Base-by-base conservation (phyloP, 2,329 filamentous ascomycete genomes). In the Helicocarpus griseus region DNA sequence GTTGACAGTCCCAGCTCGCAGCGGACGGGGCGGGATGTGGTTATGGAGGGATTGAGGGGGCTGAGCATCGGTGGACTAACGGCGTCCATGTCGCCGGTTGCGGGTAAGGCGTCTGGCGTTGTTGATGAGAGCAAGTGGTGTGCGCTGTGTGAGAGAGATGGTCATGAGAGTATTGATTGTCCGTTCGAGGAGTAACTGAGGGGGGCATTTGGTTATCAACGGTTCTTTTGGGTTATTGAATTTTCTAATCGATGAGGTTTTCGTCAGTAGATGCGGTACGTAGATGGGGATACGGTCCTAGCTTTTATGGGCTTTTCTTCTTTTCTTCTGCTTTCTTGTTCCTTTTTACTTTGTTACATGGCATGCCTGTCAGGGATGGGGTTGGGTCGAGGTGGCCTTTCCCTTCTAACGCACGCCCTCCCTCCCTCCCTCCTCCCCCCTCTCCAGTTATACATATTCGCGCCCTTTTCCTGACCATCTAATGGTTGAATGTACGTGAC, bases 121-220 rank as follows among this genome's bases (percentile, higher is more conserved):
- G 77, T 91, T 57, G 89, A 97, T 62, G 81, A 84, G 50, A 80
- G 85, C 56, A 96, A 95, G 72, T 98, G 93, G 93, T 98, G 93
- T 69, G 93, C 93, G 14, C 76, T 97, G 41, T 98, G 93, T 66
- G 93, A 98, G 74, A 82, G 88, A 56, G 93, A 98, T 63, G 93
- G 93, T 13, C 93, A 98, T 66, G 87, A 96, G 69, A 96, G 91
- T 63, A 90, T 95, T 55, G 89, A 94, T 68, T 95, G 90, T 69
- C 89, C 90, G 11, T 86, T 95, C 69, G 90, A 95, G 71, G 89
- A 94, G 68, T 72, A 59, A 66, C 56, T 38, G 50, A 53, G 39
- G 40, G 53, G 22, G 53, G 45, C 58, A n/a, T 33, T 39, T 46
- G 40, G 13, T 26, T 43, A 13, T 5, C 4, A 43, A 11, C 17